A percentile compares a stretch with the other conserved stretches of the same genome.
phyloP scores from a whole-genome alignment of 495 filamentous ascomycete genomes.

The Viridothelium virens region DNA sequence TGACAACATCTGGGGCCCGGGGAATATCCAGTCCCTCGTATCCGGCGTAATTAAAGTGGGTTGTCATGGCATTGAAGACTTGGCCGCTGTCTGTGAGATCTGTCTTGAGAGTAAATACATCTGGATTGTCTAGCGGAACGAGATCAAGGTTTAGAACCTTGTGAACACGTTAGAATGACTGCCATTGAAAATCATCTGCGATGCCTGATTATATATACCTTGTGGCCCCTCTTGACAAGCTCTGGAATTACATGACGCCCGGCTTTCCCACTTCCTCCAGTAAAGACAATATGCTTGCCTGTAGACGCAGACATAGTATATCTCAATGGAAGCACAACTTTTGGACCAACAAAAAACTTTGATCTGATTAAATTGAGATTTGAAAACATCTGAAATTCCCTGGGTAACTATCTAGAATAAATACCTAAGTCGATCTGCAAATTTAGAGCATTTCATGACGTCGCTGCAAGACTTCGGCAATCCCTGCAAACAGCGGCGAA shows the following conservation, averaged over 20 bases:
- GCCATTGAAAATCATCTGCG: background rate
- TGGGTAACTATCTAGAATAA: background rate
- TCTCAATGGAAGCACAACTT: background rate
- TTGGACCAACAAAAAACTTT: too few species aligned
- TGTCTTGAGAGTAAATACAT: conserved; percentile 50
- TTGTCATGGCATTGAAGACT: conserved; percentile 51
- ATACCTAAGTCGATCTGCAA: background rate
- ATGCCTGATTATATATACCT: conserved; percentile 34
- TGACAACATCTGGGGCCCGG: conserved; percentile 49
- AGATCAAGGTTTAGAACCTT: conserved; percentile 52
- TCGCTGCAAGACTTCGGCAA: background rate
- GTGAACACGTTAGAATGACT: background rate
- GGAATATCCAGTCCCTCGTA: conserved; percentile 38
- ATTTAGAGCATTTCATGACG: conserved; percentile 1
- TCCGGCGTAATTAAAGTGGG: conserved; percentile 47
- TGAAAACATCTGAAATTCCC: too few species aligned
- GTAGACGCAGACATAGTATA: conserved; percentile 25
- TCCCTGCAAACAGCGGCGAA: background rate
- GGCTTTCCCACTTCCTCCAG: conserved; percentile 53
- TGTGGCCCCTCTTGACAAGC: conserved; percentile 42
- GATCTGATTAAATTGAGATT: too few species aligned
- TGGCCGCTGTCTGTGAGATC: conserved; percentile 53
- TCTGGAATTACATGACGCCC: conserved; percentile 51
- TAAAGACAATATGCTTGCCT: conserved; percentile 46
- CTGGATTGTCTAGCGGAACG: conserved; percentile 38